Evolutionary conservation across 176 grass and related monocot species (phyloP).

Genomic region (Carex littledalei): DNA sequence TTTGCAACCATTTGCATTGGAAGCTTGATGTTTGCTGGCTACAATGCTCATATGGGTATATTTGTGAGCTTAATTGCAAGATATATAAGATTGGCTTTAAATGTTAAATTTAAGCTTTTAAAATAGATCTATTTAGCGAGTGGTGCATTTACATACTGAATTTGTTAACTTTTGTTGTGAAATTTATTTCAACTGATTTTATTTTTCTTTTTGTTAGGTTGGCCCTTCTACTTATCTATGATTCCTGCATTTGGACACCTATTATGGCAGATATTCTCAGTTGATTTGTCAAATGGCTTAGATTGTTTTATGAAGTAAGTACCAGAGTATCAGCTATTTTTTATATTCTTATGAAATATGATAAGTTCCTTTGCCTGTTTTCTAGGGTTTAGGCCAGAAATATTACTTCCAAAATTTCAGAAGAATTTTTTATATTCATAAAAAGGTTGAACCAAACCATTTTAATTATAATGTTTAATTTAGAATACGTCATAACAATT

Average conservation of each 20-base stretch:
- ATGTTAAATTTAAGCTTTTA: too few species aligned
- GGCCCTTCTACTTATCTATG: constrained; percentile 32
- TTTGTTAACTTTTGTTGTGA: neutral
- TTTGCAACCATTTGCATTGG: constrained; percentile 29
- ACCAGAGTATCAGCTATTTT: neutral
- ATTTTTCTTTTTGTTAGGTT: constrained; percentile 22
- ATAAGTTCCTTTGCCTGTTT: neutral
- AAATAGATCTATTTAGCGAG: too few species aligned
- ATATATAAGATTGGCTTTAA: too few species aligned
- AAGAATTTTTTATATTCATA: neutral
- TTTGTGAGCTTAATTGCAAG: too few species aligned
- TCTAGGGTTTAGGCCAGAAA: too few species aligned
- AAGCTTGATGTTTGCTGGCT: constrained; percentile 25
- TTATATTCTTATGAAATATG: neutral
- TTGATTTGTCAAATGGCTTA: constrained; percentile 22
- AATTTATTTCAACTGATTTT: neutral
- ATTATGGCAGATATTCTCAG: too few species aligned
- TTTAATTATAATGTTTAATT: neutral
- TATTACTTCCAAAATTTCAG: too few species aligned
- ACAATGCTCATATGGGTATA: constrained; percentile 38
- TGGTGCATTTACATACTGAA: too few species aligned
- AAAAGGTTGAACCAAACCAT: neutral
- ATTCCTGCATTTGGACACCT: constrained; percentile 2
- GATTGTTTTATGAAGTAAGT: constrained; percentile 39
- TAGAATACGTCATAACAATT: too few species aligned